phyloP scores from a whole-genome alignment of 2,329 filamentous ascomycete species.

The Graphium sp. region DNA sequence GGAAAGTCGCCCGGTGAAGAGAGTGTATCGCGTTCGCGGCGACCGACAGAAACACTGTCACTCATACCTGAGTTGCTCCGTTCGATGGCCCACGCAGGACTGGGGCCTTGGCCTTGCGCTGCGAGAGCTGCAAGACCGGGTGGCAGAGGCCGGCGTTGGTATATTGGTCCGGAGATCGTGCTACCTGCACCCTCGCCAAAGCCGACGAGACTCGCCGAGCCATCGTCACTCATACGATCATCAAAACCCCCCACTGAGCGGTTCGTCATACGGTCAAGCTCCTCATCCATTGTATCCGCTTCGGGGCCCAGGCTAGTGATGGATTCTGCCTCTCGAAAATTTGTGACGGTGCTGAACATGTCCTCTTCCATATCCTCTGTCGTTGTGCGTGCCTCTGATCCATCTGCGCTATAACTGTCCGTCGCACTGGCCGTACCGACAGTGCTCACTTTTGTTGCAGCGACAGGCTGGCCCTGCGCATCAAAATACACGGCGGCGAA shows the following conservation, averaged over 20 bases:
- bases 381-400: conserved; percentile 25
- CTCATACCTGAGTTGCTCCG: conserved; percentile 34
- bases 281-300: conserved; percentile 34
- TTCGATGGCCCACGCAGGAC: conserved; percentile 25
- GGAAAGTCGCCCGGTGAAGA: conserved; percentile 23
- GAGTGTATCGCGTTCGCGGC: conserved; percentile 16
- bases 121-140: conserved; percentile 21
- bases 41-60: no score
- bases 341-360: conserved; percentile 52
- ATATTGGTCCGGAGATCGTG: conserved; percentile 65
- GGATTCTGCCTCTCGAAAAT: conserved; percentile 37
- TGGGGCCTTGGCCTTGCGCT: conserved; percentile 9
- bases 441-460: conserved; percentile 65
- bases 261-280: conserved; percentile 25
- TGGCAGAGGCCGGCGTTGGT: conserved; percentile 33
- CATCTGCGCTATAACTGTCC: conserved; percentile 37
- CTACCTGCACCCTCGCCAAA: conserved; percentile 86
- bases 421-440: conserved; percentile 85
- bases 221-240: conserved; percentile 75
- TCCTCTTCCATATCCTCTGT: conserved; percentile 45
- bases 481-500: conserved; percentile 65
- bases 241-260: conserved; percentile 34
- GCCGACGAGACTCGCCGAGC: conserved; percentile 67
- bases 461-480: conserved; percentile 49
- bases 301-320: conserved; percentile 36